Conservation (phyloP, 2,329 filamentous ascomycete genomes). For the Sphaceloma murrayae region DNA sequence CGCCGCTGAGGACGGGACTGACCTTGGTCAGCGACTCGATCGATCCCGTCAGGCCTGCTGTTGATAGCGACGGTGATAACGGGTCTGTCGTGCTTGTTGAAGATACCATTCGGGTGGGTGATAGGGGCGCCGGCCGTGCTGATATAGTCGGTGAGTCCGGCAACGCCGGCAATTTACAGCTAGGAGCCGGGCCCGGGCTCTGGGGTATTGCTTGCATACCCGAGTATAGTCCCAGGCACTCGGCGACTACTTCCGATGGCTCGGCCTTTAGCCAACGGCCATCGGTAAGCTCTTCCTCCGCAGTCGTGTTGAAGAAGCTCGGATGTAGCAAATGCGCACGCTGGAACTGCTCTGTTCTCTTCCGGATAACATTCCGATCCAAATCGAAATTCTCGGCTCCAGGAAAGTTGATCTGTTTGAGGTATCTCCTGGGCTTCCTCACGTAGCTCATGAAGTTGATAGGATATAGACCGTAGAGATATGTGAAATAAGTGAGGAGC, state of each 20-base stretch:
- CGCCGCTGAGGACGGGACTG: slow-evolving; percentile 18
- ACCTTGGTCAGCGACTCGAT: slow-evolving; percentile 11
- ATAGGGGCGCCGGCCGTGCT: slow-evolving; percentile 16
- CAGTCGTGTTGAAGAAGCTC: slow-evolving; percentile 72
- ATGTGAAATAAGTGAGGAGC: slow-evolving; percentile 66
- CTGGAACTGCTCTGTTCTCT: slow-evolving; percentile 65
- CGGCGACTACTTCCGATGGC: slow-evolving; percentile 67
- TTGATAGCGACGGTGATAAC: slow-evolving; percentile 6
- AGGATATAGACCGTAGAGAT: slow-evolving; percentile 73
- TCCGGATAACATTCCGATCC: slow-evolving; percentile 66
- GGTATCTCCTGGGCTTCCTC: slow-evolving; percentile 67
- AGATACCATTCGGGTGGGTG: slow-evolving; percentile 6
- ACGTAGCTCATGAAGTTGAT: slow-evolving; percentile 83
- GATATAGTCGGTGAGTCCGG: slow-evolving; percentile 31
- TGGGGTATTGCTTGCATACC: slow-evolving; percentile 33
- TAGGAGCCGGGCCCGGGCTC: slow-evolving; percentile 41
- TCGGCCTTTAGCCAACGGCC: slow-evolving; percentile 73
- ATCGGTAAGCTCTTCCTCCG: slow-evolving; percentile 71
- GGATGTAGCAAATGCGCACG: slow-evolving; percentile 66
- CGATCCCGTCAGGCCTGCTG: slow-evolving; percentile 9
- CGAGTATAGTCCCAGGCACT: slow-evolving; percentile 62
- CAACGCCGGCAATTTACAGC: slow-evolving; percentile 36
- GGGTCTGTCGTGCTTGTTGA: not conserved
- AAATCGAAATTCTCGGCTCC: slow-evolving; percentile 67
- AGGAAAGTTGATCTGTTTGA: slow-evolving; percentile 61